Base-by-base conservation (phyloP, 2,329 filamentous ascomycete species). In the Sarocladium kiliense region DNA sequence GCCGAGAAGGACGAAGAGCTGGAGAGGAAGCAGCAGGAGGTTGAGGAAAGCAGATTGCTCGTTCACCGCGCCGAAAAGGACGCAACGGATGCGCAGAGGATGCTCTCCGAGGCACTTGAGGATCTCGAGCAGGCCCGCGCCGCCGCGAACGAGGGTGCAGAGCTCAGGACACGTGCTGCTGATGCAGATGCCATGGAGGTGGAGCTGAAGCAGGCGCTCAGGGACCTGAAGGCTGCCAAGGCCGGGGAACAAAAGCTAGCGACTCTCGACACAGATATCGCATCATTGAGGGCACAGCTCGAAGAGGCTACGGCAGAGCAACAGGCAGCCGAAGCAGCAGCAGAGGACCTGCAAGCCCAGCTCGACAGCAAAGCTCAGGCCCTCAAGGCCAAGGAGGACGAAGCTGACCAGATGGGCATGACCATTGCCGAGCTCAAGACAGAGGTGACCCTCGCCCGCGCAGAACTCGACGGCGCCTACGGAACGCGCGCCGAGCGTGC, bases 1-100 rank as follows among this genome's bases (percentile, higher is more conserved):
- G 77, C 82, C 19, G 80, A 86, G 58, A 84, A 86, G 64, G 86
- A 88, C 62, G 79, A 79, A 39, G 81, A 88, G 59, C 68, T 89
- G n/a, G 74, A 79, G 23, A 68, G 75, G 49, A 84, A 82, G 62
- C 74, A 78, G 54, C 77, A 80, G 16, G 79, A 86, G 61, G 66
- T 88, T 6, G 76, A 82, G 34, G 71, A 74, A 56, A 68, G 66
- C 39, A 71, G 65, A 54, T 32, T 66, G 19, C 65, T 71, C 7
- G 56, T 74, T 14, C 64, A 66, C 58, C 66, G 64, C 27, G 70
- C 71, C 5, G 72, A 75, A 55, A 67, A 67, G 56, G 71, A 74
- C 25, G 66, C 65, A 37, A 64, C 62, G 57, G 66, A 67, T 14
- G 68, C 72, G 1, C 78, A 80, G 56, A 68, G 69, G n/a, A 74